Evolutionary conservation across 805 yeast genomes (phyloP).

Genomic region (Starmerella scarabaei): DNA sequence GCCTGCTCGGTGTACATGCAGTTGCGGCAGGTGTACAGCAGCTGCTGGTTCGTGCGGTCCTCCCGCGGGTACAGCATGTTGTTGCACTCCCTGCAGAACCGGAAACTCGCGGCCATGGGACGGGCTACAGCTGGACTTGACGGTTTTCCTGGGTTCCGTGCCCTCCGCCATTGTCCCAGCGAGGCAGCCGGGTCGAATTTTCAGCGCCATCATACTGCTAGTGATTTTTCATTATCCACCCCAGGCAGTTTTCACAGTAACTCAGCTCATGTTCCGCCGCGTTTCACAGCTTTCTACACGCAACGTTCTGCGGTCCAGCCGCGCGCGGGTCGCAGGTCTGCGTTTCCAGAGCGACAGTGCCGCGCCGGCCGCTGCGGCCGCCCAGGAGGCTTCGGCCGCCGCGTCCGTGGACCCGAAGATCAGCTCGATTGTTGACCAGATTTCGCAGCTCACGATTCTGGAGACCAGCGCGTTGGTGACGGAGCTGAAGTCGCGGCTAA

Average conservation of each 20-base stretch:
- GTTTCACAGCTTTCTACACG: constrained; percentile 3
- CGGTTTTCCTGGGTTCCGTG: background rate
- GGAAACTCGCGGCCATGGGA: constrained; percentile 66
- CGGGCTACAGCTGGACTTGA: background rate
- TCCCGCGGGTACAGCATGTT: constrained; percentile 97
- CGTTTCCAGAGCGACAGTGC: constrained; percentile 32
- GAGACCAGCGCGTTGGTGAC: constrained; percentile 82
- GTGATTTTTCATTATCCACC: background rate
- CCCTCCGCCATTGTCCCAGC: background rate
- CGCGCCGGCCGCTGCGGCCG: constrained; percentile 19
- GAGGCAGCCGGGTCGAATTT: no score
- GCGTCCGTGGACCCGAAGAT: constrained; percentile 74
- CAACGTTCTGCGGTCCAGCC: background rate
- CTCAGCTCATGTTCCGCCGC: constrained; percentile 5
- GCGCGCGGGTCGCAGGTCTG: constrained; percentile 1
- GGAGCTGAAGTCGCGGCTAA: constrained; percentile 57
- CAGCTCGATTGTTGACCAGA: constrained; percentile 73
- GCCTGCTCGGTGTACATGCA: constrained; percentile 91
- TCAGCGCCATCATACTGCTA: no score
- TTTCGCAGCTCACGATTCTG: constrained; percentile 75
- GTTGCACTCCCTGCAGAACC: constrained; percentile 94
- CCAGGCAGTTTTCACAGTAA: no score
- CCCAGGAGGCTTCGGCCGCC: constrained; percentile 17
- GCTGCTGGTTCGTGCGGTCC: constrained; percentile 62
- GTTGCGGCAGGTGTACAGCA: constrained; percentile 85